Evolutionary conservation across 2,329 filamentous ascomycete species (phyloP), one percentile per base, ranked within the genome.

Genomic region (Macrophomina phaseolina): DNA sequence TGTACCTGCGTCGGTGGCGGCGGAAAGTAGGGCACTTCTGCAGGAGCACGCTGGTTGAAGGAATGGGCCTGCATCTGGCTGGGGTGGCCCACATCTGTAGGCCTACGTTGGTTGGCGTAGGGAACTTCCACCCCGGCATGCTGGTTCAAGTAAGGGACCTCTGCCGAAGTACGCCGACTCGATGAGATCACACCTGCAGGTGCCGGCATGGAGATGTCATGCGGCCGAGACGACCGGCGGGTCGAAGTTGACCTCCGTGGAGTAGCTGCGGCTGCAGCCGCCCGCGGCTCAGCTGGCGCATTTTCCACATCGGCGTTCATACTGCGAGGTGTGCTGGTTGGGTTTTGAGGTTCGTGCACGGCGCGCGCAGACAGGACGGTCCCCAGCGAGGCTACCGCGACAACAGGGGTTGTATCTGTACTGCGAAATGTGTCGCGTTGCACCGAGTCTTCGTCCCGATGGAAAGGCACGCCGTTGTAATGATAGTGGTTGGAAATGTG

Each of bases 341-440:
- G 48, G 42, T 55, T 38, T 12, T 63, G 49, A 12, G 65, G 58
- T 42, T 67, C 49, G 23, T 67, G 55, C 38, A 67, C 65, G 12
- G 65, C 55, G 42, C 73, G 76, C 49, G 76, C 71, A 70, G 73
- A 73, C 52, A 77, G 64, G 5, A 78, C 70, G 18, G 74, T 75
- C 9, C 74, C 75, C 42, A 77, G 71, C 18, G 74, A 72, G 34
- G 76, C 74, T 66, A 73, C 75, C 23, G 70, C 69, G 7, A 78
- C 64, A n/a, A 75, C 70, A 30, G 77, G 77, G 5, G 75, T 73
- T 4, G 75, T 69, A 45, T 76, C 77, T 69, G 66, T 62, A 48
- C 65, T 67, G 14, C 38, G 46, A 23, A 63, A 38, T 12, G 65
- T 67, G 30, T 63, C 65, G 46, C 65, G 40, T n/a, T 28, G 53